These are phyloP conservation scores for Pseudomonodictys pantanalensis DNA, from an alignment of 495 filamentous ascomycete species.

Conservation along the genomic window DNA sequence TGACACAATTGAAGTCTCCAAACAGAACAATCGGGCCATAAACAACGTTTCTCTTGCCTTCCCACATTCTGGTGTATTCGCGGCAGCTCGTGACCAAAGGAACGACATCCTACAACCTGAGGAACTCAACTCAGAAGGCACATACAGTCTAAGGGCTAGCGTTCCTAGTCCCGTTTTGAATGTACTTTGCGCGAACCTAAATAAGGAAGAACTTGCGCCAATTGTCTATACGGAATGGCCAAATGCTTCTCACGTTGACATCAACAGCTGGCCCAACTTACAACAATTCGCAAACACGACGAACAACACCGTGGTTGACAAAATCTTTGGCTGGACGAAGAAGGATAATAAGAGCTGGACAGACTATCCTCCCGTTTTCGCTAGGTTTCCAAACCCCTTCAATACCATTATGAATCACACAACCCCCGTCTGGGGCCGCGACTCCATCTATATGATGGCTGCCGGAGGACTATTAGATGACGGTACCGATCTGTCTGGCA, in stretches of 20 bases:
- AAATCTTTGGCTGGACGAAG: slow-evolving; percentile 62
- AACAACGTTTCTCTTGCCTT: slow-evolving; percentile 74
- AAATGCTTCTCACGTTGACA: slow-evolving; percentile 39
- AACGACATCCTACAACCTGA: slow-evolving; percentile 67
- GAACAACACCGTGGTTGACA: slow-evolving; percentile 64
- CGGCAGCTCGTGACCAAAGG: slow-evolving; percentile 53
- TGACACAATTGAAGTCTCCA: slow-evolving; percentile 49
- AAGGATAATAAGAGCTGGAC: slow-evolving; percentile 39
- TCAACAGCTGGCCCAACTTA: slow-evolving; percentile 24
- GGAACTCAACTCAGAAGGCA: slow-evolving; percentile 61
- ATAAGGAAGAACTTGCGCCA: slow-evolving; percentile 54
- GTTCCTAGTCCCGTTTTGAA: slow-evolving; percentile 65
- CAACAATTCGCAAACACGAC: slow-evolving; percentile 24
- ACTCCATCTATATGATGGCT: slow-evolving; percentile 63
- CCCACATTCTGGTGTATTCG: slow-evolving; percentile 65
- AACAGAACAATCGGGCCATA: slow-evolving; percentile 50
- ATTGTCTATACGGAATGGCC: slow-evolving; percentile 62
- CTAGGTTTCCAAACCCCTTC: slow-evolving; percentile 55
- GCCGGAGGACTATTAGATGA: slow-evolving; percentile 38
- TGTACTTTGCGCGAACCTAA: slow-evolving; percentile 66
- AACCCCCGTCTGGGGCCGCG: slow-evolving; percentile 36
- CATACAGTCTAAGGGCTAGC: slow-evolving; percentile 62
- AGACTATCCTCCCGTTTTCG: slow-evolving; percentile 61
- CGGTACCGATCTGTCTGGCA: slow-evolving; percentile 29
- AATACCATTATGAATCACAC: slow-evolving; percentile 65